Base-by-base conservation (phyloP, 2,329 filamentous ascomycete species). In the Colletotrichum lindemuthianum region DNA sequence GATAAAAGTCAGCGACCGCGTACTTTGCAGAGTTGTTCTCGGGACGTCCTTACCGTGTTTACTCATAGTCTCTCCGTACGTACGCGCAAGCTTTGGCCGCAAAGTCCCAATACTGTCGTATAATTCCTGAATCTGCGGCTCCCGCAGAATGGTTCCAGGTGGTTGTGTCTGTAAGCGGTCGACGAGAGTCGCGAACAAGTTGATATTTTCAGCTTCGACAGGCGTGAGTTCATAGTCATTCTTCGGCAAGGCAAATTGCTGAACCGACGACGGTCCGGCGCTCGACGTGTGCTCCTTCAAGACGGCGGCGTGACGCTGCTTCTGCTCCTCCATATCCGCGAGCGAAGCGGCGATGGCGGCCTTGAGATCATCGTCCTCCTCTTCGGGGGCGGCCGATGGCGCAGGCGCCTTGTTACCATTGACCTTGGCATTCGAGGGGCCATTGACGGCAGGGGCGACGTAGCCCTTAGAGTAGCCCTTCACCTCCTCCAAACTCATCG, bases 11-110 rank as follows among this genome's bases (percentile, higher is more conserved):
- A 85, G 78, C 50, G 58, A 33, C 24, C 13, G n/a, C 32, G 8
- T 34, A 10, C 2, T 12, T 24, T 4, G 5, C 24, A 24, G 24
- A 10, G 6, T 4, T 6, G 32, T 6, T 0, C 12, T 16, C 47
- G 9, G 33, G 15, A 9, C 7, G 4, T 13, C 79, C 88, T 75
- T 81, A 92, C 92, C 94, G 77, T 98, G 96, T 78, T 99, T 99
- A 86, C 96, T 98, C 96, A 99, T 98, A 0, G 96, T 97, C 80
- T 99, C 96, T 59, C 96, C 96, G 74, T 98, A 97, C 0, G 95
- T 97, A 61, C 96, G 88, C 5, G 96, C 96, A 59, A 99, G 83
- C 77, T 99, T 99, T 2, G 96, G 96, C 53, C 96, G 87, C 67
- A 99, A 81, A 13, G 93, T 86, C n/a, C 95, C 93, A 71, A 99